Conservation (phyloP, 768 basidiomycete genomes). For the Russula compacta region DNA sequence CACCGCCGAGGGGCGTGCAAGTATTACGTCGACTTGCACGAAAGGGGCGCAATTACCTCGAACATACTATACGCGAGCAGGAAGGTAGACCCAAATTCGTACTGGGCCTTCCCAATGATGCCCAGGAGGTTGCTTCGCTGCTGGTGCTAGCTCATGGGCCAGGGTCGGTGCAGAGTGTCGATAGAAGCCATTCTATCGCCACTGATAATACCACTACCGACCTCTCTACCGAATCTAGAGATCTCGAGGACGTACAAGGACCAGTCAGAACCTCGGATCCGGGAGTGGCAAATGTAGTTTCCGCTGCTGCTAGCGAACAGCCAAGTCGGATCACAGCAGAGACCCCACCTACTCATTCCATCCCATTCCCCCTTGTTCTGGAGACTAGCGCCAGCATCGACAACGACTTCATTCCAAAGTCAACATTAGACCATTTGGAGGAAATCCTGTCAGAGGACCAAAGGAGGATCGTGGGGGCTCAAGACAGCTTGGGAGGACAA, state of each 20-base stretch:
- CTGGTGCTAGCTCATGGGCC: neutral
- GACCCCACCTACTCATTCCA: neutral
- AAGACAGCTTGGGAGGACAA: neutral
- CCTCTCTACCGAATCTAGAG: neutral
- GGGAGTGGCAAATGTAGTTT: neutral
- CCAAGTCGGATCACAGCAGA: neutral
- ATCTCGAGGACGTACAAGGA: neutral
- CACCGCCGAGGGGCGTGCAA: slow-evolving; percentile 29
- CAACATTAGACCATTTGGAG: neutral
- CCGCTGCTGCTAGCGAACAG: neutral
- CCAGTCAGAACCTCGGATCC: neutral
- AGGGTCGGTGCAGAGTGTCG: neutral
- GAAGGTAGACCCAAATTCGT: slow-evolving; percentile 38
- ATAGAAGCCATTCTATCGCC: neutral
- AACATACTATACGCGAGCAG: slow-evolving; percentile 29
- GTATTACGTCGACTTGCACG: slow-evolving; percentile 39
- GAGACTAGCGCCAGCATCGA: neutral
- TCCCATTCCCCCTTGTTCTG: neutral
- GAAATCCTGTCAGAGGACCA: slow-evolving; percentile 6
- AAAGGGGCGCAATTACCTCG: slow-evolving; percentile 35
- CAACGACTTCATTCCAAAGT: neutral
- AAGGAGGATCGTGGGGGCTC: neutral
- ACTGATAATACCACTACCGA: neutral
- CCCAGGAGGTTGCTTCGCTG: slow-evolving; percentile 1
- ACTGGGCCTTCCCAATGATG: slow-evolving; percentile 23